These are phyloP conservation scores for Fragaria ananassa DNA, from an alignment of 306 rosid genomes.

Conservation along the genomic window DNA sequence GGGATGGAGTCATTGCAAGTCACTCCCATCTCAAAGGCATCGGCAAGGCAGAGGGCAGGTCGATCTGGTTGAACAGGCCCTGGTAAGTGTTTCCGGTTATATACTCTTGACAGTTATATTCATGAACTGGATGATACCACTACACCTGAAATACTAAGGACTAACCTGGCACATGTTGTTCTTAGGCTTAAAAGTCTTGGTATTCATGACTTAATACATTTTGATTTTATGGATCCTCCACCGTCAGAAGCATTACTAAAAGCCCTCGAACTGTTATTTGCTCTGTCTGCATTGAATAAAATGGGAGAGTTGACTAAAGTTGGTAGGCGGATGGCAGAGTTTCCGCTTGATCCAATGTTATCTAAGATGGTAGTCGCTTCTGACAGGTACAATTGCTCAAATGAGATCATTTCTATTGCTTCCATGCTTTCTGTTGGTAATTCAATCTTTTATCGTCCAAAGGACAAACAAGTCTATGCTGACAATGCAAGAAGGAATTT, in stretches of 20 bases:
- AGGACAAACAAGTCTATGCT: constrained; percentile 86
- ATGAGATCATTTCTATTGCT: constrained; percentile 74
- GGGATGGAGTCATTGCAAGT: constrained; percentile 87
- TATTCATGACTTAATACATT: constrained; percentile 66
- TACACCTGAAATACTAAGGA: constrained; percentile 76
- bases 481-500: constrained; percentile 84
- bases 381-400: constrained; percentile 75
- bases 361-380: constrained; percentile 91
- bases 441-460: constrained; percentile 82
- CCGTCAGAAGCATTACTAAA: constrained; percentile 79
- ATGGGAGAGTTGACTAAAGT: constrained; percentile 81
- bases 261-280: constrained; percentile 81
- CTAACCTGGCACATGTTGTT: constrained; percentile 87
- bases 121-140: constrained; percentile 77
- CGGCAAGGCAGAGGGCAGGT: constrained; percentile 82
- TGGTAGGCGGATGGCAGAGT: constrained; percentile 91
- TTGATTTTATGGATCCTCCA: constrained; percentile 94
- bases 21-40: constrained; percentile 87
- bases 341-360: constrained; percentile 90
- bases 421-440: constrained; percentile 88
- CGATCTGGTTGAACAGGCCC: constrained; percentile 90
- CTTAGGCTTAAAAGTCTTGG: constrained; percentile 82
- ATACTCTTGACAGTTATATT: constrained; percentile 59
- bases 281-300: constrained; percentile 75
- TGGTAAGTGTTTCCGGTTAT: constrained; percentile 84